phyloP scores from a whole-genome alignment of 176 grass and related monocot genomes.

The Aegilops tauschii region DNA sequence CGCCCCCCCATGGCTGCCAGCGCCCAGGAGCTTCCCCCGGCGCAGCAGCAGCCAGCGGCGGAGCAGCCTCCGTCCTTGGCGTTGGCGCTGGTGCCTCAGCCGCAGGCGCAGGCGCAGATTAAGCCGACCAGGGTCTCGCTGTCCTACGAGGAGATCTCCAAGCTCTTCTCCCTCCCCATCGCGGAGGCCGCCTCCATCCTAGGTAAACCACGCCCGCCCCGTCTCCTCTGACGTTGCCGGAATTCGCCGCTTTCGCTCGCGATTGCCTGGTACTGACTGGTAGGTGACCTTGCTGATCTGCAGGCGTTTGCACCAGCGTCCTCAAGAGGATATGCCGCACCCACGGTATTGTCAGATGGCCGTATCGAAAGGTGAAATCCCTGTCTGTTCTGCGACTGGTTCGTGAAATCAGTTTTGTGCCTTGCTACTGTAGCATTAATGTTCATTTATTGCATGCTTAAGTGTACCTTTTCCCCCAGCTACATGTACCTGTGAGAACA shows the following conservation, averaged over 20 bases:
- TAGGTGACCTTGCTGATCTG: neutral
- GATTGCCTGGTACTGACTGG: neutral
- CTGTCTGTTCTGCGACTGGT: neutral
- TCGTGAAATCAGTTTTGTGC: neutral
- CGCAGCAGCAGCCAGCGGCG: neutral
- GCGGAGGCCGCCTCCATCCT: conserved; percentile 83
- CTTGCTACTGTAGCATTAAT: neutral
- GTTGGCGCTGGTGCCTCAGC: neutral
- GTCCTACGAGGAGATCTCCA: conserved; percentile 89
- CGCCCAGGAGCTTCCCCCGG: conserved; percentile 8
- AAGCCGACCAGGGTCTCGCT: conserved; percentile 53
- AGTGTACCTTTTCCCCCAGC: no score
- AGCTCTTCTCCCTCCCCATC: conserved; percentile 88
- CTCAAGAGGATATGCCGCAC: conserved; percentile 92
- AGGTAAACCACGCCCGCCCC: conserved; percentile 30
- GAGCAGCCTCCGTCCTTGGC: neutral
- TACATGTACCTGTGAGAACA: neutral
- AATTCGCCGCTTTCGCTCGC: neutral
- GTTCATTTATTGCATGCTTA: neutral
- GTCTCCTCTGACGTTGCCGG: neutral
- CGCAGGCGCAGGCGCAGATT: neutral
- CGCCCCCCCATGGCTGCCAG: conserved; percentile 33
- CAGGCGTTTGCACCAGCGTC: conserved; percentile 88
- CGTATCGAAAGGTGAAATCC: conserved; percentile 76
- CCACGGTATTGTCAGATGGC: conserved; percentile 90